Base-by-base conservation (phyloP, 257 asterid genomes). In the Gentiana straminea region DNA sequence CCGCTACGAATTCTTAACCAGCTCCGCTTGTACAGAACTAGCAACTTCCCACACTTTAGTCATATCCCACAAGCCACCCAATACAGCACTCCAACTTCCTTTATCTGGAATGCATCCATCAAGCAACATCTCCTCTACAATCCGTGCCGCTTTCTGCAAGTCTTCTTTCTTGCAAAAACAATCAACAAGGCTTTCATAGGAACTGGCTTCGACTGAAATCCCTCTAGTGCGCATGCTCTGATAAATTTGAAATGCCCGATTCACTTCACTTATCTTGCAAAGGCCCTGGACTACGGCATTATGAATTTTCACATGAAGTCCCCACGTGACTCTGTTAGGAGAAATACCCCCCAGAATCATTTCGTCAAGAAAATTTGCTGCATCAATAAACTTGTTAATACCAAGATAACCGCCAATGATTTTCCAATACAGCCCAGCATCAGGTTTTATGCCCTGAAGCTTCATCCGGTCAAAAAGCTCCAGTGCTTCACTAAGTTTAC, bases 391-490 rank as follows among this genome's bases (percentile, higher is more conserved):
- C 72, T 83, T 81, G 49, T 61, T 52, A 13, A 61, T 54, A 51
- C 78, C 94, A 67, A 94, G 85, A 65, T 78, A 81, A 38, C 79
- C 82, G 58, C 69, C 71, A 35, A 85, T 75, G 35, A 92, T 60
- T 69, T 88, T 88, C 24, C 82, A 78, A 68, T 85, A 92, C 70
- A 88, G 62, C 45, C 95, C 95, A 0, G 86, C 97, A 70, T 88
- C 98, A 13, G 95, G 95, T 76, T 83, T 83, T 80, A 84, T 68
- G 65, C 86, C 95, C 75, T 85, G 95, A 52, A 92, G 88, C 86
- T 88, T 85, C 88, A 92, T 79, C 58, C 91, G 69, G 61, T 88
- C 95, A 58, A 92, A 81, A 72, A 92, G 65, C 81, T 81, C 88
- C 53, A 92, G 76, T 1, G 89, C 93, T 55, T 85, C 94, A 44